These are phyloP conservation scores for Medicago lupulina DNA, from an alignment of 306 rosid genomes.

Conservation along the genomic window DNA sequence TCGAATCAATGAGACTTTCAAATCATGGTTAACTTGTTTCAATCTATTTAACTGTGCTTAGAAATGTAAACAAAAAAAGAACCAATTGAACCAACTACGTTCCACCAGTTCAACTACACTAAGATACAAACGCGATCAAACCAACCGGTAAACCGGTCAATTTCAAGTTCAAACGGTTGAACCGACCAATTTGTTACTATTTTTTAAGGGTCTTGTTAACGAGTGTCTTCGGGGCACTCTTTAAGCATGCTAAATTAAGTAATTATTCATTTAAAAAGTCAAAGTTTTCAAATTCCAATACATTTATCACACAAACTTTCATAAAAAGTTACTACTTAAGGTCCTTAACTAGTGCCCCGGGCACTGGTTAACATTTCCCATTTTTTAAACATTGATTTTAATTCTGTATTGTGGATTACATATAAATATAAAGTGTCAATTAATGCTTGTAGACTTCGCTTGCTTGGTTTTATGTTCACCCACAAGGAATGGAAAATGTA, in stretches of 20 bases:
- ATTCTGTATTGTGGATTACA: background rate
- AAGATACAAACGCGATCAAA: background rate
- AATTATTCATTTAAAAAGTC: too few species aligned
- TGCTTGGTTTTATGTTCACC: constrained; percentile 59
- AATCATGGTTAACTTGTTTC: background rate
- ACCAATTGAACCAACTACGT: background rate
- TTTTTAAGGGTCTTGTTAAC: too few species aligned
- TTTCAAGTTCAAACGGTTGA: background rate
- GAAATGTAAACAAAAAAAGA: background rate
- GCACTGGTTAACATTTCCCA: too few species aligned
- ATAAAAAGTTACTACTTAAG: too few species aligned
- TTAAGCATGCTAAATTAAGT: too few species aligned
- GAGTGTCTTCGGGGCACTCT: too few species aligned
- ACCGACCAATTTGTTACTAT: background rate
- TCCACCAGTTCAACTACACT: background rate
- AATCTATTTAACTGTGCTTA: background rate
- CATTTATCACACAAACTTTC: too few species aligned
- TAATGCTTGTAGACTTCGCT: constrained; percentile 51
- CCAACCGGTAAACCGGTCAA: background rate
- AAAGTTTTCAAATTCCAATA: too few species aligned
- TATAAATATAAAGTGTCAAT: background rate
- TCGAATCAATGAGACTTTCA: background rate
- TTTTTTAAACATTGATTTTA: background rate
- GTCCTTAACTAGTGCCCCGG: too few species aligned
- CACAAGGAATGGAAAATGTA: constrained; percentile 75